Evolutionary conservation across 352 stramenopile genomes (phyloP).

Genomic region (Phytopythium boreale): DNA sequence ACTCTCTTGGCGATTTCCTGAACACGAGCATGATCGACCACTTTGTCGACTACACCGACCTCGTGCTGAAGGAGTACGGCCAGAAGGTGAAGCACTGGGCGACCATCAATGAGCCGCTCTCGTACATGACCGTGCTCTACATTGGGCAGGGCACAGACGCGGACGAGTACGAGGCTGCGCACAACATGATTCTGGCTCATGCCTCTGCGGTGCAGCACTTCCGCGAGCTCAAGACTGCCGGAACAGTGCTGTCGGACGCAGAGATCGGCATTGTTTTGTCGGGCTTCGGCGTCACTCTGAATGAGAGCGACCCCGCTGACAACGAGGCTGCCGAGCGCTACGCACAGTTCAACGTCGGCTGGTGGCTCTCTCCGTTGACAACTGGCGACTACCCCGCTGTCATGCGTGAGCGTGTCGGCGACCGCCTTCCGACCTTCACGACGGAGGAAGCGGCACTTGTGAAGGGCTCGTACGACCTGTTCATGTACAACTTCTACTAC

Average conservation of each 20-base stretch:
- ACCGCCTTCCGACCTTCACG: slow-evolving; percentile 87
- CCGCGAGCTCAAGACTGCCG: slow-evolving; percentile 56
- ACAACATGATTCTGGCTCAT: slow-evolving; percentile 91
- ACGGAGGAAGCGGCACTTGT: slow-evolving; percentile 65
- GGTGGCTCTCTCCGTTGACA: slow-evolving; percentile 89
- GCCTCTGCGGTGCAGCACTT: slow-evolving; percentile 86
- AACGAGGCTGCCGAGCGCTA: slow-evolving; percentile 70
- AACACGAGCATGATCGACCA: slow-evolving; percentile 51
- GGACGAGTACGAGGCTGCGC: slow-evolving; percentile 53
- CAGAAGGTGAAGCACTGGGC: slow-evolving; percentile 92
- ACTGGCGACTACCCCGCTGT: slow-evolving; percentile 89
- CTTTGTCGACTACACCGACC: slow-evolving; percentile 87
- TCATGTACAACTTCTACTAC: slow-evolving; percentile 96
- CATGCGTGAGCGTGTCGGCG: slow-evolving; percentile 84
- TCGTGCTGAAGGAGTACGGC: slow-evolving; percentile 91
- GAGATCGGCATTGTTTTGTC: slow-evolving; percentile 91
- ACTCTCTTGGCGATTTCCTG: slow-evolving; percentile 46
- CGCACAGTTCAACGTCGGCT: slow-evolving; percentile 89
- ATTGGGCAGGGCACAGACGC: slow-evolving; percentile 21
- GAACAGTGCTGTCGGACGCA: slow-evolving; percentile 31
- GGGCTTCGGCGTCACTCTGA: slow-evolving; percentile 76
- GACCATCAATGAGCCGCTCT: slow-evolving; percentile 94
- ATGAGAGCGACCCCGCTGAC: slow-evolving; percentile 41
- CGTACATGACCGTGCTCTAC: slow-evolving; percentile 85
- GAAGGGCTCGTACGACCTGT: slow-evolving; percentile 87